Conservation (phyloP, 1,284 basidiomycete species). For the Ganoderma multipileum region DNA sequence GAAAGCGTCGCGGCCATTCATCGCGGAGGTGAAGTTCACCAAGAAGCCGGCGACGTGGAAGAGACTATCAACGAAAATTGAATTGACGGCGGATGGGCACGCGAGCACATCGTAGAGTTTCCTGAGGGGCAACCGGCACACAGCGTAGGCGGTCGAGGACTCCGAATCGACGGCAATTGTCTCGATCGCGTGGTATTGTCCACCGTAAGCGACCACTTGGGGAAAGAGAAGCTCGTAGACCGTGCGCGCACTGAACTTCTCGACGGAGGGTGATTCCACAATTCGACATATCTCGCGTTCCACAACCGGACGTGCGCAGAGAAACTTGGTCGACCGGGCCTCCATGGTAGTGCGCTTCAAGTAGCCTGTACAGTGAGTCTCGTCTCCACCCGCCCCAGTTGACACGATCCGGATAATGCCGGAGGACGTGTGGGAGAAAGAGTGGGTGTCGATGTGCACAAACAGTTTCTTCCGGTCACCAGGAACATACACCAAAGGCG, state of each 20-base stretch:
- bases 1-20: slow-evolving; percentile 54
- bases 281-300: slow-evolving; percentile 45
- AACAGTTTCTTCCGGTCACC: slow-evolving; percentile 35
- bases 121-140: slow-evolving; percentile 48
- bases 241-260: slow-evolving; percentile 63
- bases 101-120: not conserved
- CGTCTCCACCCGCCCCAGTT: slow-evolving; percentile 21
- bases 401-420: slow-evolving; percentile 58
- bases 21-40: slow-evolving; percentile 59
- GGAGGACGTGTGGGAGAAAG: slow-evolving; percentile 26
- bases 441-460: slow-evolving; percentile 11
- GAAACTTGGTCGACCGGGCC: slow-evolving; percentile 48
- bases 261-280: slow-evolving; percentile 39
- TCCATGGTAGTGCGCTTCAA: slow-evolving; percentile 43
- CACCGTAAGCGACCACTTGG: slow-evolving; percentile 69
- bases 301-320: slow-evolving; percentile 44
- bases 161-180: slow-evolving; percentile 55
- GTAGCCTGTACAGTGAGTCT: slow-evolving; percentile 56
- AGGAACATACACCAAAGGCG: slow-evolving; percentile 59
- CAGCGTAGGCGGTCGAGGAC: slow-evolving; percentile 61
- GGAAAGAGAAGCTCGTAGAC: slow-evolving; percentile 72
- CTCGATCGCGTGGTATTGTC: slow-evolving; percentile 62
- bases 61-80: slow-evolving; percentile 71
- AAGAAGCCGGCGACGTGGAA: slow-evolving; percentile 75
- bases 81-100: not conserved